A percentile compares a stretch with the other conserved stretches of the same genome.
Conservation (phyloP, 75 land plant species). For the Pinus tabuliformis region DNA sequence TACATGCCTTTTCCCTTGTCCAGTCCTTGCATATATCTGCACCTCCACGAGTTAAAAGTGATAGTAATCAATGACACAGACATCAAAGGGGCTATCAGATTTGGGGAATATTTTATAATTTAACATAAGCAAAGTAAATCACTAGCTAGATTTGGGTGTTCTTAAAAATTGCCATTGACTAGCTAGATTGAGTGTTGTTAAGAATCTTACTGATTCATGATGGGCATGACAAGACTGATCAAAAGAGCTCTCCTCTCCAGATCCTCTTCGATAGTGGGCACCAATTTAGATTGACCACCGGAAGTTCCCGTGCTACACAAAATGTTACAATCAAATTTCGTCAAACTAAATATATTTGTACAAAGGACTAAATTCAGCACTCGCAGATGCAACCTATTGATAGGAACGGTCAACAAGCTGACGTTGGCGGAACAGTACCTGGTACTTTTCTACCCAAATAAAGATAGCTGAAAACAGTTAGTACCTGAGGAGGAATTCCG, state of each 20-base stretch:
- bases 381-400: constrained; percentile 71
- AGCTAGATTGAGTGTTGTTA: background rate
- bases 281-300: constrained; percentile 64
- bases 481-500: constrained; percentile 73
- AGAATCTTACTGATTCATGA: constrained; percentile 47
- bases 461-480: background rate
- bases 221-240: constrained; percentile 52
- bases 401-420: constrained; percentile 11
- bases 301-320: constrained; percentile 78
- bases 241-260: constrained; percentile 44
- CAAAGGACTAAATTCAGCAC: constrained; percentile 50
- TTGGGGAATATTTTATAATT: too few relatives aligned
- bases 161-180: background rate
- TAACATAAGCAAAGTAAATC: too few relatives aligned
- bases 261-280: constrained; percentile 67
- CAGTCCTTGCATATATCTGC: background rate
- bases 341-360: constrained; percentile 75
- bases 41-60: background rate
- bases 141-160: too few relatives aligned
- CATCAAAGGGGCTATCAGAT: too few relatives aligned
- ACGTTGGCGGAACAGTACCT: constrained; percentile 27
- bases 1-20: constrained; percentile 8
- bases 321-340: background rate
- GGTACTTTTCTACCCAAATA: constrained; percentile 27
- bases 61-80: too few relatives aligned